Percentiles rank a stretch among this genome's conserved stretches.
Evolutionary conservation across 2,329 filamentous ascomycete species (phyloP).

Genomic region (Xylaria sp.): DNA sequence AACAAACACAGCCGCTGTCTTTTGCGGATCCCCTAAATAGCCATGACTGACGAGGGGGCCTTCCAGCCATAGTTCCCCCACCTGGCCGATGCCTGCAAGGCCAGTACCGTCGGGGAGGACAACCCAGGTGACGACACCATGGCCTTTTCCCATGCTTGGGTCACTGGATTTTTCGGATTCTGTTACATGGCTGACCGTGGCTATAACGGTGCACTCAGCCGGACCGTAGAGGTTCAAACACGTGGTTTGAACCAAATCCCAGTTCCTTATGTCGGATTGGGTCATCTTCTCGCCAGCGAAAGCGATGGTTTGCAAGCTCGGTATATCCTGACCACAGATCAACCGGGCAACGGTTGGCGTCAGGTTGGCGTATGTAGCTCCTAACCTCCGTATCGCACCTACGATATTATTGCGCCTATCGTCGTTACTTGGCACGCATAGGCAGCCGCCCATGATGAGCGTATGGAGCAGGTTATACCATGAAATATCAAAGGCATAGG

Average conservation of each 20-base stretch:
- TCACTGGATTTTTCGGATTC: constrained; percentile 3
- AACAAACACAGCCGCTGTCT: constrained; percentile 25
- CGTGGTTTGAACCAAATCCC: background rate
- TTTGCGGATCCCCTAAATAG: constrained; percentile 17
- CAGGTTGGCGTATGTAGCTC: constrained; percentile 5
- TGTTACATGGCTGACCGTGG: constrained; percentile 8
- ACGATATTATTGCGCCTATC: constrained; percentile 3
- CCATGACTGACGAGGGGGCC: constrained; percentile 25
- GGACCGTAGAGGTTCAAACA: constrained; percentile 23
- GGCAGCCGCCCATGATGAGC: constrained; percentile 11
- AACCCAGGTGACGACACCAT: constrained; percentile 13
- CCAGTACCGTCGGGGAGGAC: constrained; percentile 2
- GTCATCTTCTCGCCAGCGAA: constrained; percentile 14
- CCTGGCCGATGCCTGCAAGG: constrained; percentile 13
- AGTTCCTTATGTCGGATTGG: background rate
- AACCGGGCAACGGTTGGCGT: constrained; percentile 15
- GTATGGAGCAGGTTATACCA: constrained; percentile 7
- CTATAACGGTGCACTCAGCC: constrained; percentile 14
- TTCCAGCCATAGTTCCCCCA: constrained; percentile 24
- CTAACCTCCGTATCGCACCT: background rate
- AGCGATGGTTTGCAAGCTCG: constrained; percentile 2
- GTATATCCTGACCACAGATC: background rate
- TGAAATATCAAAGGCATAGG: constrained; percentile 19
- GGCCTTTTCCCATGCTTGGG: constrained; percentile 1
- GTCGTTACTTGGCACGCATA: constrained; percentile 14